These are phyloP conservation scores for Helianthus annuus DNA, from an alignment of 129 eudicot species.

Conservation along the genomic window HanXRQr2.0-SUNRISE NC_035441.2:144952891-144953390, in stretches of 20 bases:
- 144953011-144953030: slow-evolving; percentile 46
- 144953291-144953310: background rate
- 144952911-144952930: background rate
- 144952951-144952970: background rate
- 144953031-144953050: slow-evolving; percentile 25
- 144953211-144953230: slow-evolving; percentile 93
- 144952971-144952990: slow-evolving; percentile 27
- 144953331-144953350: slow-evolving; percentile 14
- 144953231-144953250: slow-evolving; percentile 93
- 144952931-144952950: slow-evolving; percentile 18
- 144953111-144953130: slow-evolving; percentile 21
- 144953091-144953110: slow-evolving; percentile 32
- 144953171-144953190: slow-evolving; percentile 64
- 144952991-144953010: slow-evolving; percentile 25
- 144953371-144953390: slow-evolving; percentile 75
- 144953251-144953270: slow-evolving; percentile 69
- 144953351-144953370: slow-evolving; percentile 95
- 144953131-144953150: slow-evolving; percentile 14
- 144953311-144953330: slow-evolving; percentile 10
- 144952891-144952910: slow-evolving; percentile 19
- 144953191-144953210: slow-evolving; percentile 73
- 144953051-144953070: slow-evolving; percentile 39
- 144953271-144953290: background rate
- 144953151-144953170: background rate
- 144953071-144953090: slow-evolving; percentile 20